Conservation (phyloP, 306 rosid genomes). For the Luffa acutangula region DNA sequence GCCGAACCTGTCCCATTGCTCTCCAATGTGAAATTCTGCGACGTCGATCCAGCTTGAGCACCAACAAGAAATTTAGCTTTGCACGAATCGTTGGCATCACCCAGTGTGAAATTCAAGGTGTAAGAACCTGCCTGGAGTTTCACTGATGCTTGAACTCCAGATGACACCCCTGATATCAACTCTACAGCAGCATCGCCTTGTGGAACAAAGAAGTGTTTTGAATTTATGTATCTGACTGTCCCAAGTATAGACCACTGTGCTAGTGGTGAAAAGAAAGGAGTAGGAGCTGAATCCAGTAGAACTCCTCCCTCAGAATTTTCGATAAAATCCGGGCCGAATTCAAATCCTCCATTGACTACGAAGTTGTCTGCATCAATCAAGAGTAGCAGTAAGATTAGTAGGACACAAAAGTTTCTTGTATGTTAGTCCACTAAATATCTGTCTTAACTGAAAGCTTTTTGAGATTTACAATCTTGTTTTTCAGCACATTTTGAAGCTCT, state of each 20-base stretch:
- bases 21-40: conserved; percentile 20
- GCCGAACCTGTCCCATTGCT: conserved; percentile 27
- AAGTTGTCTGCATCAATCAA: conserved; percentile 15
- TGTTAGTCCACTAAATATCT: too few species aligned
- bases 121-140: conserved; percentile 19
- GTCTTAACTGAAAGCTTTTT: not conserved
- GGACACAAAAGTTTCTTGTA: too few species aligned
- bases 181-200: conserved; percentile 28
- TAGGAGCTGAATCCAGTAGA: conserved; percentile 19
- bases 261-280: conserved; percentile 19
- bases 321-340: conserved; percentile 20
- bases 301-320: conserved; percentile 19
- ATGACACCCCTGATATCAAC: conserved; percentile 19
- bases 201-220: conserved; percentile 23
- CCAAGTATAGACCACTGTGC: conserved; percentile 16
- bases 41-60: conserved; percentile 19
- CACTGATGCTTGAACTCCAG: conserved; percentile 18
- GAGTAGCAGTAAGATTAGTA: not conserved
- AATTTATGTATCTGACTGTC: conserved; percentile 20
- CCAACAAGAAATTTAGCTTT: conserved; percentile 12
- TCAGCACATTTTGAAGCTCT: not conserved
- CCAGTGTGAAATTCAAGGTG: conserved; percentile 19
- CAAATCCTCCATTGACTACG: conserved; percentile 20
- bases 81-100: conserved; percentile 28
- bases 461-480: not conserved